Percentiles rank a stretch among this genome's conserved stretches.
Evolutionary conservation across 129 eudicot genomes (phyloP).

Genomic region (Flaveria trinervia): DNA sequence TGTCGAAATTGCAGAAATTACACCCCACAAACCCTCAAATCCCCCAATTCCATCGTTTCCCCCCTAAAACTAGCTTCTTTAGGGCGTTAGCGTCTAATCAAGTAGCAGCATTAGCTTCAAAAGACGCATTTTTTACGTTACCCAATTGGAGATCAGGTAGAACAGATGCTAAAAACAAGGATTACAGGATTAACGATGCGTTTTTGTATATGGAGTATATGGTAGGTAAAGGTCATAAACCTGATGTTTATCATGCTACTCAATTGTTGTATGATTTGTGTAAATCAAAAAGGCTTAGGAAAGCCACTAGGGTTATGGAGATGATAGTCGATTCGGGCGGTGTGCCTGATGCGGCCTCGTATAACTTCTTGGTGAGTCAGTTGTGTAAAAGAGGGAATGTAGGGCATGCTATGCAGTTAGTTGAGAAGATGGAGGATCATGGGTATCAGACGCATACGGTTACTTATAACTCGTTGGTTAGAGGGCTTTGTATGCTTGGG

Average conservation of each 20-base stretch:
- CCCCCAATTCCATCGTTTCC: constrained; percentile 41
- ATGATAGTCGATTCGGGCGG: constrained; percentile 68
- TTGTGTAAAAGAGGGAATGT: constrained; percentile 72
- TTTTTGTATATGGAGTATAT: constrained; percentile 69
- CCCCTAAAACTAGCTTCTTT: constrained; percentile 37
- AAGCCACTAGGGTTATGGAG: constrained; percentile 83
- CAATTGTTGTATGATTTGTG: constrained; percentile 73
- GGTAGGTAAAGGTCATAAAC: constrained; percentile 79
- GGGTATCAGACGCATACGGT: constrained; percentile 65
- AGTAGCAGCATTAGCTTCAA: constrained; percentile 38
- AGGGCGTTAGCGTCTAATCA: constrained; percentile 57
- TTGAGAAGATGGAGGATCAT: constrained; percentile 75
- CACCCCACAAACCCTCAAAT: constrained; percentile 36
- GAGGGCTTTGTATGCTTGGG: constrained; percentile 77
- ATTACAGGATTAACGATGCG: constrained; percentile 70
- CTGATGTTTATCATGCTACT: constrained; percentile 72
- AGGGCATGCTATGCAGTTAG: constrained; percentile 76
- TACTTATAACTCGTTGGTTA: constrained; percentile 70
- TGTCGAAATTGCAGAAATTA: constrained; percentile 41
- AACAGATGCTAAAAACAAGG: constrained; percentile 51
- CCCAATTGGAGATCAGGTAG: constrained; percentile 77
- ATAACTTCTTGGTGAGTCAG: constrained; percentile 61
- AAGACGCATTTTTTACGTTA: constrained; percentile 50
- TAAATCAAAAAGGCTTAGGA: constrained; percentile 51
- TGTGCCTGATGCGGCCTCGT: constrained; percentile 57